These are phyloP conservation scores for Panicum hallii DNA, from an alignment of 202 grass and related monocot genomes.

Conservation along the genomic window DNA sequence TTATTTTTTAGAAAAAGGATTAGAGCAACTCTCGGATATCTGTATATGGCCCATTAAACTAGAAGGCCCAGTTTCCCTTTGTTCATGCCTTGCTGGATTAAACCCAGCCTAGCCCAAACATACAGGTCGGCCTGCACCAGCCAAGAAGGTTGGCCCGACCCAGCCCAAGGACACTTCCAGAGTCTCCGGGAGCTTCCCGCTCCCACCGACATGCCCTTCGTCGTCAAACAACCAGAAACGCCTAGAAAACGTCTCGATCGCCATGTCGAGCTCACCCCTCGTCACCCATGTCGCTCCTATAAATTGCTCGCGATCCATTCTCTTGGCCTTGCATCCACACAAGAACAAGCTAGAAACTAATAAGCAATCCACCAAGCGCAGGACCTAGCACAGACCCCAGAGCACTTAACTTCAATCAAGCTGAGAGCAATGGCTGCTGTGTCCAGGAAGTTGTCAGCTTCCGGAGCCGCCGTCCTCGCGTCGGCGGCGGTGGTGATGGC, in stretches of 20 bases:
- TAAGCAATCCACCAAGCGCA: neutral
- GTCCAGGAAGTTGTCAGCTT: neutral
- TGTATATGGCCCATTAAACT: neutral
- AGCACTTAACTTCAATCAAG: neutral
- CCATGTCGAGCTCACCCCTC: no score
- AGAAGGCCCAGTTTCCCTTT: neutral
- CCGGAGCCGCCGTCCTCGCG: neutral
- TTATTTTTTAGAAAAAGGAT: no score
- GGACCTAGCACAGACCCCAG: neutral
- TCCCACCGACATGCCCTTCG: neutral
- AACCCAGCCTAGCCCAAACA: no score
- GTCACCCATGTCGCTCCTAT: neutral
- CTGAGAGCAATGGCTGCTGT: conserved; percentile 3
- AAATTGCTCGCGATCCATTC: neutral
- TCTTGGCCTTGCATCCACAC: neutral
- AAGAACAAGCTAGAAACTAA: neutral
- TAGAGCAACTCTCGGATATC: no score
- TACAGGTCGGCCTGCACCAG: neutral
- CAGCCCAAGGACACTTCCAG: neutral
- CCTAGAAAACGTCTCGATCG: neutral
- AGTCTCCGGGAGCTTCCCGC: neutral
- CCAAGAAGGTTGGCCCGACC: neutral
- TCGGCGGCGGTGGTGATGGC: neutral
- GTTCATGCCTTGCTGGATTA: no score
- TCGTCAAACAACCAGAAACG: neutral